These are phyloP conservation scores for Heliocybe sulcata DNA, from an alignment of 1,284 basidiomycete species.

Conservation along the genomic window DNA sequence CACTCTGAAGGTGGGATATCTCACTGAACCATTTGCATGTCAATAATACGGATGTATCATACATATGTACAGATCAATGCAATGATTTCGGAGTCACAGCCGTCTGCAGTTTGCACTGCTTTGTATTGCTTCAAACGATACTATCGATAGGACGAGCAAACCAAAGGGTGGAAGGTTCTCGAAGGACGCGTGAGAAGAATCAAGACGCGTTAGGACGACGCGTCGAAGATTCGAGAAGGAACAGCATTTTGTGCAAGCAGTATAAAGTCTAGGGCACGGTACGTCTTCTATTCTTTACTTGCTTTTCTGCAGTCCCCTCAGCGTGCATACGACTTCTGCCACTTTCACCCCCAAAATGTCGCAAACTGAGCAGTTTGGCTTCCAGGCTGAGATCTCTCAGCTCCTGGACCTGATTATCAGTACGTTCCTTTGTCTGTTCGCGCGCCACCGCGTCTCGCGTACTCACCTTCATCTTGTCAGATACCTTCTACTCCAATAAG, in stretches of 20 bases:
- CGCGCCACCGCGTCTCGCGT: conserved; percentile 5
- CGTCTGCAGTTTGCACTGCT: too few relatives aligned
- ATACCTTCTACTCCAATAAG: conserved; percentile 99
- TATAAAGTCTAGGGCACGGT: background rate
- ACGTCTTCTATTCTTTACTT: background rate
- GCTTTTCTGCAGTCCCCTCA: background rate
- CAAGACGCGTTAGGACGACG: background rate
- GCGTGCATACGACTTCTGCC: conserved; percentile 4
- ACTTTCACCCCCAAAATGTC: conserved; percentile 37
- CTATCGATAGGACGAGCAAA: conserved; percentile 13
- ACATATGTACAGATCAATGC: too few relatives aligned
- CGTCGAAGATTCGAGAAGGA: background rate
- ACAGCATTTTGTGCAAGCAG: background rate
- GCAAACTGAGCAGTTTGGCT: conserved; percentile 81
- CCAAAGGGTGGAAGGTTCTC: conserved; percentile 22
- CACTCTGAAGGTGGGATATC: too few relatives aligned
- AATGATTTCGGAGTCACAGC: too few relatives aligned
- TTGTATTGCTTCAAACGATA: too few relatives aligned
- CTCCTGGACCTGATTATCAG: conserved; percentile 90
- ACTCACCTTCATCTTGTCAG: conserved; percentile 31
- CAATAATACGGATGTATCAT: too few relatives aligned
- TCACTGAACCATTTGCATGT: too few relatives aligned
- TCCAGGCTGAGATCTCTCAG: conserved; percentile 97
- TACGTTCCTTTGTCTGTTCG: conserved; percentile 27
- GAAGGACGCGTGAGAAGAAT: conserved; percentile 6